phyloP scores from a whole-genome alignment of 2,329 filamentous ascomycete genomes.

The Beauveria sp. region DNA sequence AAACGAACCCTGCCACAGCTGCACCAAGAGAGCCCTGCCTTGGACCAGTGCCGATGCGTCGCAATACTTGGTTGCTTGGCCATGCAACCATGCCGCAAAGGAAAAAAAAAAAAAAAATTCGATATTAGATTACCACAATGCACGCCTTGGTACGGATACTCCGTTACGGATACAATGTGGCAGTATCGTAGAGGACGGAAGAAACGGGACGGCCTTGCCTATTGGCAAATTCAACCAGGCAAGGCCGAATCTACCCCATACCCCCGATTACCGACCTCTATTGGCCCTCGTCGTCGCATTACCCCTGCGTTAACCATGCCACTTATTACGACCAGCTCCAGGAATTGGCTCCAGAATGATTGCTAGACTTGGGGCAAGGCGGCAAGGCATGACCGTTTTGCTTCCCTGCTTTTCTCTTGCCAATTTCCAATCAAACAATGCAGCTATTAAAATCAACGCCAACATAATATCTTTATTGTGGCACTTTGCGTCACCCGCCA shows the following conservation, averaged over 20 bases:
- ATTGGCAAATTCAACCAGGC: too few species aligned
- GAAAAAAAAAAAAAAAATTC: not conserved
- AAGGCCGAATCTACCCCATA: not conserved
- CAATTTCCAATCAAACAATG: not conserved
- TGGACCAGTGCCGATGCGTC: too few species aligned
- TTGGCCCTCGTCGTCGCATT: not conserved
- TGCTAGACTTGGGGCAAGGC: not conserved
- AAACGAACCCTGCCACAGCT: not conserved
- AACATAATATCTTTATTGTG: not conserved
- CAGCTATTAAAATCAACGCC: too few species aligned
- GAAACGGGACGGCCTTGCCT: too few species aligned
- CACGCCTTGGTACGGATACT: not conserved
- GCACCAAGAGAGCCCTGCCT: too few species aligned
- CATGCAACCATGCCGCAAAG: not conserved
- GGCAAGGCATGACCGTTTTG: not conserved
- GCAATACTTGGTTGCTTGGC: not conserved
- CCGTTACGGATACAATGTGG: too few species aligned
- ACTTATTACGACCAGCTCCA: not conserved
- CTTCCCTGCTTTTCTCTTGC: not conserved
- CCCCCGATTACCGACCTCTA: not conserved
- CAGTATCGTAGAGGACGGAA: too few species aligned
- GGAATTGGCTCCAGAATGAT: not conserved
- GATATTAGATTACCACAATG: not conserved
- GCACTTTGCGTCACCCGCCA: constrained; percentile 4
- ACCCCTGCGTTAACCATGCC: not conserved